Base-by-base conservation (phyloP, 2,329 filamentous ascomycete genomes). In the Neofusicoccum umdonicola region DNA sequence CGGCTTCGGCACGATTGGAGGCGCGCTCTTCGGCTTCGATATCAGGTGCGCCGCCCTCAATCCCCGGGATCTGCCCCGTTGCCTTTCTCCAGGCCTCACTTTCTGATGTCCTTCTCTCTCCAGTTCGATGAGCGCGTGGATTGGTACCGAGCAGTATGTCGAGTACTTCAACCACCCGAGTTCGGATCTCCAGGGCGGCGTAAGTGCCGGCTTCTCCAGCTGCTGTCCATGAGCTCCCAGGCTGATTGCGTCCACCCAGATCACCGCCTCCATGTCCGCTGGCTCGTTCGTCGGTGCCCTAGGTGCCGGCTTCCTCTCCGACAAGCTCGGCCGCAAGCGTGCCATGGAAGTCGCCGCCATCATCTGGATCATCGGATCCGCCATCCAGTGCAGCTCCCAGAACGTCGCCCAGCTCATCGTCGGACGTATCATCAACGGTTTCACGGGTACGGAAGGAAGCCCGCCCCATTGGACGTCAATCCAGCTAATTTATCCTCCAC, bases 11-110 rank as follows among this genome's bases (percentile, higher is more conserved):
- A 82, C 85, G 67, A 81, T 82, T 80, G 89, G 89, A 69, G 89
- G 89, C 73, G 86, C 85, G 27, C 81, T 92, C 31, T 92, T 93
- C 71, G 91, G 90, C 70, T 93, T 93, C 73, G 90, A 93, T 77
- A 91, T 93, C 71, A 87, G 85, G 62, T 63, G 39, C 61, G 47
- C 22, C 34, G 4, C 45, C 39, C 39, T 22, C n/a, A 34, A 9
- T 17, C 13, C 22, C 7, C 66, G 22, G 22, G 0, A 22, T 22
- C 22, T 22, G 22, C 22, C 22, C 22, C 22, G 22, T 3, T 22
- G 22, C 22, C 22, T 82, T 83, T 68, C 82, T 83, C 63, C 79
- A 76, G 15, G 19, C 34, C 22, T 11, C 4, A 13, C n/a, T 9
- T 9, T 34, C 45, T 47, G 9, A 60, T 27, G 37, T 6, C 13